Base-by-base conservation (phyloP, 2,329 filamentous ascomycete genomes). In the Ophiobolus disseminans region DNA sequence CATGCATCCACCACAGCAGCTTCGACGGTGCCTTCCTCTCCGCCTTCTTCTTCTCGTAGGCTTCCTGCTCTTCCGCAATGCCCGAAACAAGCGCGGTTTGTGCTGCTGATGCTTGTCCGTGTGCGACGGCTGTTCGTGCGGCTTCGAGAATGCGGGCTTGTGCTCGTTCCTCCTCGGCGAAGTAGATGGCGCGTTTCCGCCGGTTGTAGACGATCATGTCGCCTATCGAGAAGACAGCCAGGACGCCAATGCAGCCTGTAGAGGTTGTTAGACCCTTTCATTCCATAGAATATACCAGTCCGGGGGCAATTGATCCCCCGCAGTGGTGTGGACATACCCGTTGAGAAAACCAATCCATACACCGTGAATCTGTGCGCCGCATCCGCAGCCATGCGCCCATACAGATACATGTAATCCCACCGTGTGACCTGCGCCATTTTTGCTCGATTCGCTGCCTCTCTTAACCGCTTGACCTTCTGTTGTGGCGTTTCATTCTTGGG, bases 121-220 rank as follows among this genome's bases (percentile, higher is more conserved):
- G 26, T 25, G 64, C 60, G 25, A 77, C 67, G 5, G 79, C 78
- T 26, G 66, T 46, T 46, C 69, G 73, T 23, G 81, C 81, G 36
- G 70, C 69, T 37, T 70, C 66, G 32, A 82, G 65, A 28, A 76
- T 73, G 41, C 65, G 68, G 40, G 72, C 72, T 37, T 72, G 73
- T 60, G 78, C 67, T 38, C 73, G 73, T 58, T 80, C 75, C 62
- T 85, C 74, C 52, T 80, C 73, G 35, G 75, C 80, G 54, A 85
- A 79, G 77, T 80, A 89, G 54, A 87, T 82, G 28, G 78, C 78
- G 47, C 82, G 78, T 75, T 87, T 85, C 49, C 82, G 78, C 45
- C 86, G 81, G 70, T 88, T 89, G 74, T 88, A 85, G 50, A 86
- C 72, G 48, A 88, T 78, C 77, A 89, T 82, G 63, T 87, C 86